Conservation (phyloP, 768 basidiomycete species). For the Filobasidium wieringae region DNA sequence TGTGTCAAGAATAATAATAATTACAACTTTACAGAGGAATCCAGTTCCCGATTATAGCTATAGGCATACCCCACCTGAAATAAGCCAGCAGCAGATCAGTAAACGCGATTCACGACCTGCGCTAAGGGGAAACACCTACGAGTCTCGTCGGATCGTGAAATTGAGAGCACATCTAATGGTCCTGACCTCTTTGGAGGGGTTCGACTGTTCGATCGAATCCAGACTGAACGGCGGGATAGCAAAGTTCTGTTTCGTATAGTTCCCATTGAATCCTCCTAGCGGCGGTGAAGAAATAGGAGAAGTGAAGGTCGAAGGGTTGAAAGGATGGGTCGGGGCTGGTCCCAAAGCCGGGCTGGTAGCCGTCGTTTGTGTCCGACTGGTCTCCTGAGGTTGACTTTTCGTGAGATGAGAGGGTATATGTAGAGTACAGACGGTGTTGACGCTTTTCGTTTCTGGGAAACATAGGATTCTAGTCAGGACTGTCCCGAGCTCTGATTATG, state of each 20-base stretch:
- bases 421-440: conserved; percentile 31
- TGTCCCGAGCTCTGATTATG: background rate
- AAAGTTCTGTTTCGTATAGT: too few species aligned
- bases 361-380: background rate
- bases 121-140: conserved; percentile 16
- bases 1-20: background rate
- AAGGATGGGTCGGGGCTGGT: background rate
- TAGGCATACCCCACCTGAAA: conserved; percentile 33
- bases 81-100: background rate
- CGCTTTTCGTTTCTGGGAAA: conserved; percentile 24
- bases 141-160: conserved; percentile 39
- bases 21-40: conserved; percentile 14
- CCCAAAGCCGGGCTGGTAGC: conserved; percentile 11
- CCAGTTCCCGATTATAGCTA: conserved; percentile 37
- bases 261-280: too few species aligned
- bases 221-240: too few species aligned
- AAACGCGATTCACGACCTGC: background rate
- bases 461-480: background rate
- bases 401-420: conserved; percentile 31
- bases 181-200: conserved; percentile 15
- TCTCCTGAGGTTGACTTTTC: background rate
- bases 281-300: conserved; percentile 1
- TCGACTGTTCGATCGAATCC: background rate
- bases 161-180: conserved; percentile 39
- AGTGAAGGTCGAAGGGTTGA: background rate